Conservation (phyloP, 2,329 filamentous ascomycete genomes). For the Clonostachys sp. region DNA sequence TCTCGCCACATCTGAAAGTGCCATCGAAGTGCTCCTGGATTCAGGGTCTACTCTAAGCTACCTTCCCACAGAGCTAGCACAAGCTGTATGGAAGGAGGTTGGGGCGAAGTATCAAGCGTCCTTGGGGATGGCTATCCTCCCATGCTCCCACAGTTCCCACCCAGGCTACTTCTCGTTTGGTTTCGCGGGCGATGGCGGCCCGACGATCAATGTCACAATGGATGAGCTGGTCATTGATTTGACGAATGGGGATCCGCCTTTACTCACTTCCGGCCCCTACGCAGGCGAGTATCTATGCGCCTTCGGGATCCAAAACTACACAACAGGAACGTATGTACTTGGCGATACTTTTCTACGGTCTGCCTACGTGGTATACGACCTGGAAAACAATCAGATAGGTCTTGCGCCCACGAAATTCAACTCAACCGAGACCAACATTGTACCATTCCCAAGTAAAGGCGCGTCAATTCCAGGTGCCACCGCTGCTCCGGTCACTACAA, state of each 20-base stretch:
- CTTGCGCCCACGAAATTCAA: slow-evolving; percentile 53
- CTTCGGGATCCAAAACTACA: slow-evolving; percentile 53
- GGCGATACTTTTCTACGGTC: slow-evolving; percentile 57
- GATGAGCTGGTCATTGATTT: slow-evolving; percentile 50
- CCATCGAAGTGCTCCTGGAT: slow-evolving; percentile 64
- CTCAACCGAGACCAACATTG: slow-evolving; percentile 41
- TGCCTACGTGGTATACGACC: slow-evolving; percentile 56
- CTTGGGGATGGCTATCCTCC: slow-evolving; percentile 36
- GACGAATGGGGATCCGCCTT: slow-evolving; percentile 20
- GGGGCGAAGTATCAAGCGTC: slow-evolving; percentile 40
- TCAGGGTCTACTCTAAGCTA: slow-evolving; percentile 72
- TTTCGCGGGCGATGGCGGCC: slow-evolving; percentile 42
- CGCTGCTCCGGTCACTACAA: slow-evolving; percentile 29
- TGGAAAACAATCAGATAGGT: slow-evolving; percentile 51
- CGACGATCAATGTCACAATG: slow-evolving; percentile 47
- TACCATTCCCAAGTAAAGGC: slow-evolving; percentile 42
- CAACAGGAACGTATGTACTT: slow-evolving; percentile 36
- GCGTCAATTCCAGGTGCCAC: slow-evolving; percentile 47
- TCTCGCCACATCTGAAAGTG: slow-evolving; percentile 33
- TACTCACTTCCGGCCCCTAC: slow-evolving; percentile 34
- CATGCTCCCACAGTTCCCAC: slow-evolving; percentile 40
- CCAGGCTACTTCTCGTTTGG: slow-evolving; percentile 48
- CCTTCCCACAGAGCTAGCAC: slow-evolving; percentile 56
- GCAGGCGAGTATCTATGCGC: slow-evolving; percentile 41
- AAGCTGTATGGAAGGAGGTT: slow-evolving; percentile 47